phyloP scores from a whole-genome alignment of 345 rosid genomes.

The Euphorbia peplus region DNA sequence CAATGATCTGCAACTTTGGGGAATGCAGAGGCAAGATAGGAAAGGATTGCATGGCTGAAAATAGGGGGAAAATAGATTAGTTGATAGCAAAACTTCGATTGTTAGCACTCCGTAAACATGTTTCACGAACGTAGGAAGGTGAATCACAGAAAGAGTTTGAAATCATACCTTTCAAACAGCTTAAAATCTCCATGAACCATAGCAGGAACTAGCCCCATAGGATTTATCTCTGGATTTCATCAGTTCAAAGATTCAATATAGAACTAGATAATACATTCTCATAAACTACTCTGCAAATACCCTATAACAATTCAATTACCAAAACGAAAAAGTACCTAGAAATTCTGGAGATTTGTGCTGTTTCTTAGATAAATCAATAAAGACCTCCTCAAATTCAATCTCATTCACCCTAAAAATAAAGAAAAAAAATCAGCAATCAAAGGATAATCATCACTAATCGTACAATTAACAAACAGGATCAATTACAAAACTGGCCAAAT shows the following conservation, averaged over 20 bases:
- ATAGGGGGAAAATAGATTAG: neutral
- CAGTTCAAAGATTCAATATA: neutral
- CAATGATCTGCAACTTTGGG: conserved; percentile 88
- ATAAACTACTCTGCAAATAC: neutral
- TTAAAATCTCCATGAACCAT: conserved; percentile 75
- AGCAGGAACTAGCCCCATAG: conserved; percentile 64
- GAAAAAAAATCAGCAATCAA: neutral
- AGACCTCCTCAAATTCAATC: conserved; percentile 75
- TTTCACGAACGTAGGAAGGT: too few species aligned
- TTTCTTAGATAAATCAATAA: conserved; percentile 41
- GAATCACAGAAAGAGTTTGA: neutral
- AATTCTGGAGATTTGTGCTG: conserved; percentile 64
- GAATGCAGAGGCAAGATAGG: conserved; percentile 61
- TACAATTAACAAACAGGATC: neutral
- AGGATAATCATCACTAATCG: neutral
- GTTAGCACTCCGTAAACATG: neutral
- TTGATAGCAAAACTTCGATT: neutral
- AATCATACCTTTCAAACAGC: conserved; percentile 76
- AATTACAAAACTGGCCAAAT: too few species aligned
- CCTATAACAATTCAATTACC: neutral
- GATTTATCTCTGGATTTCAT: conserved; percentile 54
- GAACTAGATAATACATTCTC: neutral
- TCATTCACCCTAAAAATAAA: conserved; percentile 46
- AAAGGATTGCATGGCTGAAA: conserved; percentile 80
- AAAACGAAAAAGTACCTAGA: conserved; percentile 37